Conservation (phyloP, 2,329 filamentous ascomycete genomes). For the Stagonosporopsis cucurbitacearum region DNA sequence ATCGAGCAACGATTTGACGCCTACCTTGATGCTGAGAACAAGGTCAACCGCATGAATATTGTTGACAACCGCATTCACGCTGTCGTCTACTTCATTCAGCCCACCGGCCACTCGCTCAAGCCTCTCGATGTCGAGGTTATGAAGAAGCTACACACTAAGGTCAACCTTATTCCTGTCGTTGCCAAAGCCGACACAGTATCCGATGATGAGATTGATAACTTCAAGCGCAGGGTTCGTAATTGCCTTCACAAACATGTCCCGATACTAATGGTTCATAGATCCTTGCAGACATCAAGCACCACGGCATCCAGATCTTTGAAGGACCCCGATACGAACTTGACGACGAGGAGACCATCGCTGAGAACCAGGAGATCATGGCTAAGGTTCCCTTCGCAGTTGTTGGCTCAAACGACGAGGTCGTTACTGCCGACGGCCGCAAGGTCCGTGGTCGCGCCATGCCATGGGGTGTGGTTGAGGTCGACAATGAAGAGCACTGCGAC, state of each 20-base stretch:
- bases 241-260: not conserved
- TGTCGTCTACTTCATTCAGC: conserved; percentile 99
- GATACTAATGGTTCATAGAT: conserved; percentile 66
- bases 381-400: conserved; percentile 99
- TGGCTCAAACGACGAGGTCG: conserved; percentile 93
- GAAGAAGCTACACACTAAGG: conserved; percentile 99
- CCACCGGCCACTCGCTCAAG: conserved; percentile 97
- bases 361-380: conserved; percentile 99
- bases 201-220: conserved; percentile 90
- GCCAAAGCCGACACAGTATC: conserved; percentile 98
- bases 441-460: conserved; percentile 96
- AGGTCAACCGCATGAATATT: conserved; percentile 99
- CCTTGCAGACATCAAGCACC: conserved; percentile 92
- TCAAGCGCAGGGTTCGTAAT: conserved; percentile 90
- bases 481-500: conserved; percentile 99
- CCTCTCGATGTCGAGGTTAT: conserved; percentile 99
- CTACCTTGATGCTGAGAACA: conserved; percentile 99
- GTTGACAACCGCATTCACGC: conserved; percentile 99
- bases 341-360: conserved; percentile 98
- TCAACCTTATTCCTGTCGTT: conserved; percentile 99
- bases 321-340: conserved; percentile 98
- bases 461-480: conserved; percentile 98
- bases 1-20: conserved; percentile 99
- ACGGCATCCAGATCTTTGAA: conserved; percentile 98
- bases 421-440: conserved; percentile 88